Conservation (phyloP, 2,329 filamentous ascomycete species). For the Emmonsia crescens region DNA sequence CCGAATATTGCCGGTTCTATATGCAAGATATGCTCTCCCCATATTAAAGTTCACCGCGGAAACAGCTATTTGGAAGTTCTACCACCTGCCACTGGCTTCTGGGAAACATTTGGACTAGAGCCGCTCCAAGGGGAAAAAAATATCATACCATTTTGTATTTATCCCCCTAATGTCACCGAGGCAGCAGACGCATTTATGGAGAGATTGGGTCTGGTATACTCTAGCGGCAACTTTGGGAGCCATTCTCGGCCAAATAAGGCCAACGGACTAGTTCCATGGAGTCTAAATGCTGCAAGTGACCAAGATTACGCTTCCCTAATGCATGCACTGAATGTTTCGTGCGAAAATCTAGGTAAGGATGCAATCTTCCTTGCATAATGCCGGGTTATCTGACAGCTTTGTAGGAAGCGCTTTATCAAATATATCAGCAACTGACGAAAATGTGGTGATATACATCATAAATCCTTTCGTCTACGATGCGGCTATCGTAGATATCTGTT, state of each 20-base stretch:
- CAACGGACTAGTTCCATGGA: constrained; percentile 32
- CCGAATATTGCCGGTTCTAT: constrained; percentile 21
- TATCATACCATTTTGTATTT: constrained; percentile 47
- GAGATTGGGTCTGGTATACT: constrained; percentile 44
- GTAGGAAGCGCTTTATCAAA: constrained; percentile 27
- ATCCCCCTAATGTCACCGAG: constrained; percentile 39
- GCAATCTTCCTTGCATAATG: neutral
- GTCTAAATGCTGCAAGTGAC: constrained; percentile 16
- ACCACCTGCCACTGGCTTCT: constrained; percentile 47
- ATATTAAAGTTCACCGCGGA: constrained; percentile 44
- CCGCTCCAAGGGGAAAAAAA: constrained; percentile 47
- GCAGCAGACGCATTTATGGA: constrained; percentile 42
- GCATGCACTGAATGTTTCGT: constrained; percentile 24
- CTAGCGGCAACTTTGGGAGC: constrained; percentile 45
- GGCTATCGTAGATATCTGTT: constrained; percentile 42
- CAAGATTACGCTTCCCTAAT: constrained; percentile 24
- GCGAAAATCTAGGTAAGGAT: constrained; percentile 28
- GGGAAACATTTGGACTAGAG: constrained; percentile 50
- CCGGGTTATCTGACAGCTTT: constrained; percentile 7
- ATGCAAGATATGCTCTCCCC: constrained; percentile 39
- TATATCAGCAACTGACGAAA: constrained; percentile 25
- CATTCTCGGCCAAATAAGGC: constrained; percentile 37
- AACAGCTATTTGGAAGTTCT: constrained; percentile 45
- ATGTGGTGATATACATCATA: constrained; percentile 48
- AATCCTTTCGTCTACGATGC: constrained; percentile 42